Evolutionary conservation across 306 rosid species (phyloP), one percentile per base, ranked within the genome.

Genomic region (Lathyrus sativus): DNA sequence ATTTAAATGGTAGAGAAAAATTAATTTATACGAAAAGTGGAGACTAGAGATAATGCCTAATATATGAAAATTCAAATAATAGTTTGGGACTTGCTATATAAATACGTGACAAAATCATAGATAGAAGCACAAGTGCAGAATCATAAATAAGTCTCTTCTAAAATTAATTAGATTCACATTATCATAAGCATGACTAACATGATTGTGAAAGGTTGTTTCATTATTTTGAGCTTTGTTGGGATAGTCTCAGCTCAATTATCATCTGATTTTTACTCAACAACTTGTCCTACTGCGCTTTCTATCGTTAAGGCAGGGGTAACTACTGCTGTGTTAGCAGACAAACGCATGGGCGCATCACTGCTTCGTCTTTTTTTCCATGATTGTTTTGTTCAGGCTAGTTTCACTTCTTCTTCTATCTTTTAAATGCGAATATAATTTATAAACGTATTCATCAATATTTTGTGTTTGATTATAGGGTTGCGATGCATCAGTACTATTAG

Each of bases 341-440:
- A 48, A 62, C 96, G 96, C 68, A 90, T 90, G 96, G 96, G 95
- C 0, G 96, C 96, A 0, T 90, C 95, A 14, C 46, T 90, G 24
- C 96, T 90, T 1, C 96, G 96, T 55, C 95, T 90, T 65, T 95
- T 87, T 53, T 90, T 87, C 72, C 91, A 85, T 62, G 96, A 90
- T 65, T 90, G 96, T 67, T 90, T 90, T 77, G 96, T 90, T 56
- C 84, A 85, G 67, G 96, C 3, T 78, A 87, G 78, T 51, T 8
- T 77, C 39, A 38, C 38, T 56, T 26, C 73, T 6, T 22, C 11
- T 43, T 4, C n/a, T 17, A 3, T 13, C 7, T 7, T 51, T 51
- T 24, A 1, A 24, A 24, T 24, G 26, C 2, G 3, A 24, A 24
- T 24, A 24, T 24, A 1, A 24, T 1, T 24, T 24, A 24, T 24